These are phyloP conservation scores for Dillenia suffruticosa DNA, from an alignment of 164 flowering plant species.

Conservation along the genomic window DNA sequence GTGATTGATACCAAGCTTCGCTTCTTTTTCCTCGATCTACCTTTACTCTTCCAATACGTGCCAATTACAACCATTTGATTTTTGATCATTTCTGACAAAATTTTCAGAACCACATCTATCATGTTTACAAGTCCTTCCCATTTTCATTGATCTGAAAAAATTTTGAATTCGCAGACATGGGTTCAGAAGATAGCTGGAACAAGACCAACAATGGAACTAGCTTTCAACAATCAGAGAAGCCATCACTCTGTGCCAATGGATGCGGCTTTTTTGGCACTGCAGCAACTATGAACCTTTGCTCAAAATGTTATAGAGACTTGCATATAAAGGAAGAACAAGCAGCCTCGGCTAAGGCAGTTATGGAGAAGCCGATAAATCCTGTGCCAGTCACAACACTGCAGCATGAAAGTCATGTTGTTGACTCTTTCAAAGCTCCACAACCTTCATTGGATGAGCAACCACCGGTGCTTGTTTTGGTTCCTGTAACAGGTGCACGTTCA, in stretches of 20 bases:
- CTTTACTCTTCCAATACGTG: too few species aligned
- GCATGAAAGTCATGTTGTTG: neutral
- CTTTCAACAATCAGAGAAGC: conserved; percentile 25
- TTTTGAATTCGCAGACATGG: conserved; percentile 14
- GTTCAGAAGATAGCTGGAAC: conserved; percentile 30
- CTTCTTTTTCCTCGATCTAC: too few species aligned
- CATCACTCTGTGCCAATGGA: conserved; percentile 47
- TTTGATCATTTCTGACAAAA: neutral
- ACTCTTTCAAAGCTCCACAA: neutral
- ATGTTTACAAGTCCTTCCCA: too few species aligned
- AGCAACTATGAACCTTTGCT: conserved; percentile 44
- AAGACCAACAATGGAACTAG: conserved; percentile 26
- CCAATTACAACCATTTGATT: too few species aligned
- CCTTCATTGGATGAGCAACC: neutral
- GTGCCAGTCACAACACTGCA: neutral
- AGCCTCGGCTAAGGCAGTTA: conserved; percentile 29
- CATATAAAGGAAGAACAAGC: conserved; percentile 25
- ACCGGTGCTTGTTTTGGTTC: neutral
- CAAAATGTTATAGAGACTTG: conserved; percentile 50
- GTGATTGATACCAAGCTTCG: too few species aligned
- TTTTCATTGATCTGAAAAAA: neutral
- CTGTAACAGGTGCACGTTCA: neutral
- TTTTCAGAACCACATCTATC: neutral
- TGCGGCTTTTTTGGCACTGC: conserved; percentile 60
- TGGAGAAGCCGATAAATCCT: conserved; percentile 22